A percentile compares a stretch with the other conserved stretches of the same genome.
Evolutionary conservation across 129 eudicot species (phyloP).

Genomic region (Artemisia annua): DNA sequence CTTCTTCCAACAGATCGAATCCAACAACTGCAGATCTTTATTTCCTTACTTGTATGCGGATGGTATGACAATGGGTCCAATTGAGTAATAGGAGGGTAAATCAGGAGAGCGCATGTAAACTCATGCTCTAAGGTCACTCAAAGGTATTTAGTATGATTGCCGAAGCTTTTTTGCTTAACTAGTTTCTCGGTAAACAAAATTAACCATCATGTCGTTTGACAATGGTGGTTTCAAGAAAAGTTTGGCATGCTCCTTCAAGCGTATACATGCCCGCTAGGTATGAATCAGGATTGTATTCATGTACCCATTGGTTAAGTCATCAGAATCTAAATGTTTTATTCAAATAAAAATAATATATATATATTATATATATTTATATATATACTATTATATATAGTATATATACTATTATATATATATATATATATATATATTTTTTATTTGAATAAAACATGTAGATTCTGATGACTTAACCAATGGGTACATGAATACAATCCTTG

Average conservation of each 20-base stretch:
- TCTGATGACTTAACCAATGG: slow-evolving; percentile 1
- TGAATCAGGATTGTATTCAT: neutral
- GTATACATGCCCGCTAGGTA: neutral
- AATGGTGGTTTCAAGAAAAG: neutral
- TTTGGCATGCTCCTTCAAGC: neutral
- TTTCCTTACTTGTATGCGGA: neutral
- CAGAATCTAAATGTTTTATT: neutral
- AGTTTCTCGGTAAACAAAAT: slow-evolving; percentile 10
- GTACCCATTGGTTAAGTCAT: slow-evolving; percentile 5
- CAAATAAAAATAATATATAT: too few species aligned
- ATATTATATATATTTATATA: too few species aligned
- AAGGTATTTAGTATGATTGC: slow-evolving; percentile 28
- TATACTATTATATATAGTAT: too few species aligned
- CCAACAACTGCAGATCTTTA: neutral
- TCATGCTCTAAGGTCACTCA: slow-evolving; percentile 27
- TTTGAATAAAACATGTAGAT: neutral
- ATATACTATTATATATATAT: too few species aligned
- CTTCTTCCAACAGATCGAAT: slow-evolving; percentile 31
- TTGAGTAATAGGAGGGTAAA: slow-evolving; percentile 14
- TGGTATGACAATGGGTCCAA: slow-evolving; percentile 21
- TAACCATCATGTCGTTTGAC: slow-evolving; percentile 17
- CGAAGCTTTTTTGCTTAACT: slow-evolving; percentile 13
- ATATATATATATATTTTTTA: too few species aligned
- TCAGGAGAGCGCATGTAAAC: slow-evolving; percentile 7
- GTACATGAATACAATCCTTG: neutral